Evolutionary conservation across 495 filamentous ascomycete species (phyloP), one percentile per base, ranked within the genome.

Genomic region (Paragyromitra xinjiangensis): DNA sequence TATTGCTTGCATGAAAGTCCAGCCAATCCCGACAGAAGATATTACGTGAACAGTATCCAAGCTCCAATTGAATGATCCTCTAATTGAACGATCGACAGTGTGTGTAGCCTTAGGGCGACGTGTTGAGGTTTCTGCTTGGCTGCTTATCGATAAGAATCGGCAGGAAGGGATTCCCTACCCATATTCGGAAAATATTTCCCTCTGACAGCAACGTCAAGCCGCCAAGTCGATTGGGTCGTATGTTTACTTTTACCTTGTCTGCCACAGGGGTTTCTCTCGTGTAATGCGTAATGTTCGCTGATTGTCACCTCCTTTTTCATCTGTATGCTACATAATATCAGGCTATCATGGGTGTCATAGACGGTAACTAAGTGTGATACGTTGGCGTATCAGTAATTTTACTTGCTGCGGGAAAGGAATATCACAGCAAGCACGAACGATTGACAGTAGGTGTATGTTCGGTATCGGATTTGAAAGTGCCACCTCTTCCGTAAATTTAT

Each of bases 151-250:
- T 73, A 77, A 65, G 73, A 40, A 45, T 55, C 37, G 29, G 37
- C 29, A 64, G 56, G 34, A 14, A 58, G 67, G 73, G 74, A 77
- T 66, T 58, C 6, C 24, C 69, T 77, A 59, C 34, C 74, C 62
- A 56, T 26, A 73, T 77, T 72, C 71, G 74, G 74, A 39, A 73
- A 77, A 77, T 65, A 42, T 42, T 66, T 77, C 74, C 73, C 73
- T 56, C 16, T 7, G 24, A n/a, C 42, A 50, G 42, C 51, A 39
- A 53, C 37, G n/a, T 26, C 26, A 51, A 22, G 37, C 37, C n/a
- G 26, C 24, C 6, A n/a, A 39, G 39, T 45, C n/a, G 64, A 61
- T 59, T 34, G 16, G 55, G 34, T 55, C 16, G 34, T 56, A n/a
- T 65, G 42, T n/a, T 16, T 29, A 39, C 64, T 53, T 48, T 68